These are phyloP conservation scores for Flaveria ramosissima DNA, from an alignment of 129 eudicot genomes.

Conservation along the genomic window DNA sequence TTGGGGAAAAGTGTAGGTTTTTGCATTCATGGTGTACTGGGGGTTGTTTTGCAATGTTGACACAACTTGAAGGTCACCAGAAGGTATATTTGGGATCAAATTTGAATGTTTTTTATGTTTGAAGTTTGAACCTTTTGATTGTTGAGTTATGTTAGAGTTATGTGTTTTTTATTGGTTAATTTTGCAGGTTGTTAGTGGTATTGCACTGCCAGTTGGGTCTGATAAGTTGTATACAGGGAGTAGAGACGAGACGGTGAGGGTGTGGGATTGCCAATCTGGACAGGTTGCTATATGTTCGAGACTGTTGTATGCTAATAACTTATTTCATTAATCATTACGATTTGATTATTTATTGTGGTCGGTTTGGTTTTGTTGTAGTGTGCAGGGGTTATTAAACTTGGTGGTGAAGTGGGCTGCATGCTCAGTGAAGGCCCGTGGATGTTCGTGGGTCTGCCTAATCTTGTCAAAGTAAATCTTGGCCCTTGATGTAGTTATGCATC, in stretches of 20 bases:
- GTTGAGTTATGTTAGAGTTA: neutral
- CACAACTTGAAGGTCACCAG: slow-evolving; percentile 79
- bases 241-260: slow-evolving; percentile 80
- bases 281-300: slow-evolving; percentile 54
- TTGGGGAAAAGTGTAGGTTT: slow-evolving; percentile 63
- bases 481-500: neutral
- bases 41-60: slow-evolving; percentile 52
- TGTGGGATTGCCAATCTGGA: slow-evolving; percentile 99
- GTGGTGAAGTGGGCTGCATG: slow-evolving; percentile 89
- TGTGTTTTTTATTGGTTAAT: slow-evolving; percentile 6
- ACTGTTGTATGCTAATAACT: neutral
- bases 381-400: slow-evolving; percentile 64
- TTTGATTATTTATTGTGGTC: slow-evolving; percentile 18
- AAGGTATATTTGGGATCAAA: slow-evolving; percentile 41
- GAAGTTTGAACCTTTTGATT: neutral
- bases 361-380: slow-evolving; percentile 51
- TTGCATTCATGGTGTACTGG: slow-evolving; percentile 77
- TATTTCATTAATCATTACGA: neutral
- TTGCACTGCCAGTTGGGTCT: slow-evolving; percentile 74
- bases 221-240: slow-evolving; percentile 95
- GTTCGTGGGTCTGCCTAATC: slow-evolving; percentile 78
- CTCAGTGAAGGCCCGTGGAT: slow-evolving; percentile 98
- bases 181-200: slow-evolving; percentile 77
- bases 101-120: neutral
- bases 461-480: slow-evolving; percentile 68